phyloP scores from a whole-genome alignment of 208 protist species.

The Herpetomonas samuelpessoai region DNA sequence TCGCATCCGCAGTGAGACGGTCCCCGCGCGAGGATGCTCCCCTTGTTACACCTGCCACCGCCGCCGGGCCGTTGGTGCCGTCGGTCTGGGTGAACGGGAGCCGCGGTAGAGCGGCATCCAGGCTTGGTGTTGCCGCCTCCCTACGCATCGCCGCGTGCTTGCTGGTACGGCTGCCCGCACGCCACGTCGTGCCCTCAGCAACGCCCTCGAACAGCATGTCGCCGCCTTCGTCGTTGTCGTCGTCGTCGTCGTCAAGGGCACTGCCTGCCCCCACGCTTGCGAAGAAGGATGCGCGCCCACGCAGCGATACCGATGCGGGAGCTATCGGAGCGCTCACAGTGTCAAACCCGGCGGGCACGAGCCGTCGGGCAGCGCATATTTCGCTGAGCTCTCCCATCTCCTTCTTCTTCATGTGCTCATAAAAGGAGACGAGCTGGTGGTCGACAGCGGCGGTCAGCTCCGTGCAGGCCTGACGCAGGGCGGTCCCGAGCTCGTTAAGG shows the following conservation, averaged over 20 bases:
- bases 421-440: slow-evolving; percentile 58
- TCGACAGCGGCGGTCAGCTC: slow-evolving; percentile 38
- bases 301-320: too few relatives aligned
- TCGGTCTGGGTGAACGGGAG: background rate
- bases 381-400: slow-evolving; percentile 15
- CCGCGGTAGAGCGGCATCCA: background rate
- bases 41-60: background rate
- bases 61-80: background rate
- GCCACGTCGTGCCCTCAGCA: background rate
- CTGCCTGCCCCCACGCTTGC: too few relatives aligned
- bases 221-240: background rate
- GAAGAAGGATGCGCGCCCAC: too few relatives aligned
- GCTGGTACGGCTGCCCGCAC: too few relatives aligned
- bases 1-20: too few relatives aligned
- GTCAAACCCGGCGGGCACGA: slow-evolving; percentile 21
- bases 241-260: background rate
- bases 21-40: background rate
- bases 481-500: slow-evolving; percentile 34
- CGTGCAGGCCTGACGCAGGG: slow-evolving; percentile 17
- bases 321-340: background rate
- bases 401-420: slow-evolving; percentile 48
- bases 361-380: slow-evolving; percentile 7
- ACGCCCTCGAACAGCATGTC: background rate
- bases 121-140: too few relatives aligned
- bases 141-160: too few relatives aligned